Percentiles rank a stretch among this genome's conserved stretches.
phyloP scores from a whole-genome alignment of 768 basidiomycete species.

The Rhodosporidiobolus sp. region DNA sequence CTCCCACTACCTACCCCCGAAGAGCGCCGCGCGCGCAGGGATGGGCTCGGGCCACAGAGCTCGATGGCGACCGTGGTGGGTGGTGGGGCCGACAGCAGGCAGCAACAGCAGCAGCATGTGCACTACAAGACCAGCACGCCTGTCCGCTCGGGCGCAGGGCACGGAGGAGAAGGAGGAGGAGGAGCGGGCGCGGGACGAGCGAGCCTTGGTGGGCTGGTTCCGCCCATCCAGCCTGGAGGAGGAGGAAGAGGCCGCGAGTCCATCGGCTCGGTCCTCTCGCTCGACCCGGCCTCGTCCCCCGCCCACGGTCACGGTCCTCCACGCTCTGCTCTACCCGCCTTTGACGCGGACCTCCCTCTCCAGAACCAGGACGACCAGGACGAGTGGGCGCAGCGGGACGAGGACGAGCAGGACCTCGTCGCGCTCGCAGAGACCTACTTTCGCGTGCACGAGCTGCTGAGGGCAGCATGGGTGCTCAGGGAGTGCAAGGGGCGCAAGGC shows the following conservation, averaged over 20 bases:
- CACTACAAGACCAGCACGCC: background rate
- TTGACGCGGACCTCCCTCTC: background rate
- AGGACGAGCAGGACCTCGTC: constrained; percentile 66
- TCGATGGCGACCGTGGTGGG: background rate
- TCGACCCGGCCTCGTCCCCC: constrained; percentile 11
- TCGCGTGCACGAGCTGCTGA: constrained; percentile 71
- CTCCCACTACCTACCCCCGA: background rate
- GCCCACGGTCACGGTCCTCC: constrained; percentile 1
- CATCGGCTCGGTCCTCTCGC: background rate
- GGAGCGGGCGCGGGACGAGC: background rate
- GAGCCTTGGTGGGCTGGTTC: background rate
- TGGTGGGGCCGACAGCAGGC: too few relatives aligned
- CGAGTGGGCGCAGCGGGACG: constrained; percentile 38
- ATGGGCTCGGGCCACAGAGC: background rate
- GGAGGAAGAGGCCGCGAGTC: background rate
- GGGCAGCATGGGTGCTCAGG: constrained; percentile 65
- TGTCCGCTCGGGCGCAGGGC: background rate
- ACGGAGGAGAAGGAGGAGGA: background rate
- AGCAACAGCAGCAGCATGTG: background rate
- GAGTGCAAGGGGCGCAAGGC: constrained; percentile 69
- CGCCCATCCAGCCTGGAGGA: constrained; percentile 10
- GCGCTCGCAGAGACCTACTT: constrained; percentile 69
- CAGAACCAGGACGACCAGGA: constrained; percentile 31
- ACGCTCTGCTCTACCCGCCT: too few relatives aligned
- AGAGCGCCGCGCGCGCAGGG: background rate